Conservation (phyloP, 1,284 basidiomycete genomes). For the Phellinidium pouzarii region DNA sequence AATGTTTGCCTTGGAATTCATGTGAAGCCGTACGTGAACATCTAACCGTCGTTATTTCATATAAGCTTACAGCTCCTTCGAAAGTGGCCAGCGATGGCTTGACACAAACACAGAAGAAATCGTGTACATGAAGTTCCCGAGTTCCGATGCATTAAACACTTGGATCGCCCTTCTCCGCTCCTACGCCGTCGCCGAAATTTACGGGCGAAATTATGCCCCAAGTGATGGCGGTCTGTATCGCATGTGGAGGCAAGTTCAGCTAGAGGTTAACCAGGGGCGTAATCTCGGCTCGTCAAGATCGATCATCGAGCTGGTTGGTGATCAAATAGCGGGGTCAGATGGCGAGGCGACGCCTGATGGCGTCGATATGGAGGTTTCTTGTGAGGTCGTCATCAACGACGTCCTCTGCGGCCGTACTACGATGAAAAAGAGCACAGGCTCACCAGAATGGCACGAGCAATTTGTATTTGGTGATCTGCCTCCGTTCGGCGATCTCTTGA, state of each 20-base stretch:
- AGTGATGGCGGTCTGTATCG: slow-evolving; percentile 70
- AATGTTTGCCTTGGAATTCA: slow-evolving; percentile 67
- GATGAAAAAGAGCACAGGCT: slow-evolving; percentile 55
- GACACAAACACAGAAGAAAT: slow-evolving; percentile 52
- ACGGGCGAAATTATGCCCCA: slow-evolving; percentile 51
- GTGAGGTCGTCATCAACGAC: slow-evolving; percentile 62
- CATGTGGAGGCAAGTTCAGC: slow-evolving; percentile 76
- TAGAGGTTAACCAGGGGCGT: slow-evolving; percentile 62
- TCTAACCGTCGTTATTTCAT: slow-evolving; percentile 2
- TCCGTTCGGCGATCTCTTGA: slow-evolving; percentile 59
- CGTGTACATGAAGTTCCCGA: slow-evolving; percentile 61
- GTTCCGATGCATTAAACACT: slow-evolving; percentile 50
- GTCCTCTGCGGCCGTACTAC: slow-evolving; percentile 64
- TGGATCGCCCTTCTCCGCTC: slow-evolving; percentile 73
- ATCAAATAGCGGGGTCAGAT: slow-evolving; percentile 20
- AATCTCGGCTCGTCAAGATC: slow-evolving; percentile 48
- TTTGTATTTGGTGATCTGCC: slow-evolving; percentile 69
- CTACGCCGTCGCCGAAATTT: slow-evolving; percentile 70
- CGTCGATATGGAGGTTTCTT: slow-evolving; percentile 60
- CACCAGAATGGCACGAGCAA: slow-evolving; percentile 71
- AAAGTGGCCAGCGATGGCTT: slow-evolving; percentile 56
- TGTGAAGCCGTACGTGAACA: slow-evolving; percentile 42
- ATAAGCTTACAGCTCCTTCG: slow-evolving; percentile 2
- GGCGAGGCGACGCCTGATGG: slow-evolving; percentile 39
- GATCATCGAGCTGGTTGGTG: slow-evolving; percentile 24